phyloP scores from a whole-genome alignment of 2,329 filamentous ascomycete genomes.

The Epichloe scottii region DNA sequence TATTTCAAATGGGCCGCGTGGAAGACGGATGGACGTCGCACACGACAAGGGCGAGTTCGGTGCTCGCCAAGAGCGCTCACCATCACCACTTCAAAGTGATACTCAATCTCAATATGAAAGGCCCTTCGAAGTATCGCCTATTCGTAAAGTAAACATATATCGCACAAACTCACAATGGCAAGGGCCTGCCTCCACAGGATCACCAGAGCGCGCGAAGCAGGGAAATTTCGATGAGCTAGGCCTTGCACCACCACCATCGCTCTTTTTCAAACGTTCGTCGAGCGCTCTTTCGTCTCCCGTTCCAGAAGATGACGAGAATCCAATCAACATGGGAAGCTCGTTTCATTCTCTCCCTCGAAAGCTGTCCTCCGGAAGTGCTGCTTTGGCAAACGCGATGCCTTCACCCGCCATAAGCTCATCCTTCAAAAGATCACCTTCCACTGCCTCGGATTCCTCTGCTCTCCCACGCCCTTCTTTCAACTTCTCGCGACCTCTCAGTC shows the following conservation, averaged over 20 bases:
- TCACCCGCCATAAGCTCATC: slow-evolving; percentile 48
- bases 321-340: slow-evolving; percentile 38
- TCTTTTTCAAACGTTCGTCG: slow-evolving; percentile 40
- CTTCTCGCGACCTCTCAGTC: slow-evolving; percentile 82
- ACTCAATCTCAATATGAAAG: slow-evolving; percentile 17
- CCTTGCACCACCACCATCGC: slow-evolving; percentile 36
- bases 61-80: slow-evolving; percentile 45
- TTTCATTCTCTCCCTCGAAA: slow-evolving; percentile 61
- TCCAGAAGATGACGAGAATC: slow-evolving; percentile 58
- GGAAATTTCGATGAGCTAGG: slow-evolving; percentile 37
- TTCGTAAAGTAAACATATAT: slow-evolving; percentile 21
- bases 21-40: slow-evolving; percentile 25
- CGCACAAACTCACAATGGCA: slow-evolving; percentile 22
- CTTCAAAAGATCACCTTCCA: slow-evolving; percentile 68
- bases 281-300: slow-evolving; percentile 53
- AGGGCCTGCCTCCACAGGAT: slow-evolving; percentile 22
- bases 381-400: slow-evolving; percentile 28
- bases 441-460: slow-evolving; percentile 68
- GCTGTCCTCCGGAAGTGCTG: slow-evolving; percentile 56
- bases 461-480: slow-evolving; percentile 72
- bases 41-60: slow-evolving; percentile 31
- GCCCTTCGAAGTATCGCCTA: slow-evolving; percentile 17
- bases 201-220: slow-evolving; percentile 33
- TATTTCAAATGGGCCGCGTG: slow-evolving; percentile 27
- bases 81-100: slow-evolving; percentile 35